Percentiles rank a stretch among this genome's conserved stretches.
Conservation (phyloP, 495 filamentous ascomycete genomes). For the Recurvomyces mirabilis region DNA sequence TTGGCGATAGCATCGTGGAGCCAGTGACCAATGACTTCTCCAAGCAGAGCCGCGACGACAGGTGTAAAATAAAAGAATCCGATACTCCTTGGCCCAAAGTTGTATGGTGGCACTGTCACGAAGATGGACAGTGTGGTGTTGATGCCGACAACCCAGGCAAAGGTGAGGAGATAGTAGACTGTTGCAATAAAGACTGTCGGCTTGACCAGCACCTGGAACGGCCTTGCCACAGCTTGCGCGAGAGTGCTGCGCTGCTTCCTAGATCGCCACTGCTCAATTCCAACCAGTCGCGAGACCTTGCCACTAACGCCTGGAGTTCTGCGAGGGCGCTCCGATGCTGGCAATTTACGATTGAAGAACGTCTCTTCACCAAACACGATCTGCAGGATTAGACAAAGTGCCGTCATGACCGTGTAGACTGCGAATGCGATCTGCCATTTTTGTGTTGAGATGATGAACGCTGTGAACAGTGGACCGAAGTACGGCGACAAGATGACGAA, state of each 20-base stretch:
- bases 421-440: slow-evolving; percentile 44
- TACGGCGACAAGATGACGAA: slow-evolving; percentile 47
- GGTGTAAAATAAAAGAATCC: slow-evolving; percentile 54
- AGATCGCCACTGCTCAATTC: slow-evolving; percentile 37
- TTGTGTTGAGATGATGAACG: slow-evolving; percentile 43
- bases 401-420: slow-evolving; percentile 42
- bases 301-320: not conserved
- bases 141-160: slow-evolving; percentile 49
- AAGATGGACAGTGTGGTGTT: slow-evolving; percentile 51
- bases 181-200: slow-evolving; percentile 39
- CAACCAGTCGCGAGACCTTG: slow-evolving; percentile 34
- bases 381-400: slow-evolving; percentile 37
- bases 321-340: slow-evolving; percentile 33
- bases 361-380: slow-evolving; percentile 48
- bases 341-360: slow-evolving; percentile 45
- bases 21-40: slow-evolving; percentile 47
- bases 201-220: slow-evolving; percentile 39
- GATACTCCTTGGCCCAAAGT: slow-evolving; percentile 42
- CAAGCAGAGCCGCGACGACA: slow-evolving; percentile 42
- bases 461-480: slow-evolving; percentile 47
- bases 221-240: slow-evolving; percentile 36
- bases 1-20: slow-evolving; percentile 44
- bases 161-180: slow-evolving; percentile 47
- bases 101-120: slow-evolving; percentile 39
- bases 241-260: slow-evolving; percentile 36